Evolutionary conservation across 2,329 filamentous ascomycete genomes (phyloP).

Genomic region (Penicillium psychrosexuale): DNA sequence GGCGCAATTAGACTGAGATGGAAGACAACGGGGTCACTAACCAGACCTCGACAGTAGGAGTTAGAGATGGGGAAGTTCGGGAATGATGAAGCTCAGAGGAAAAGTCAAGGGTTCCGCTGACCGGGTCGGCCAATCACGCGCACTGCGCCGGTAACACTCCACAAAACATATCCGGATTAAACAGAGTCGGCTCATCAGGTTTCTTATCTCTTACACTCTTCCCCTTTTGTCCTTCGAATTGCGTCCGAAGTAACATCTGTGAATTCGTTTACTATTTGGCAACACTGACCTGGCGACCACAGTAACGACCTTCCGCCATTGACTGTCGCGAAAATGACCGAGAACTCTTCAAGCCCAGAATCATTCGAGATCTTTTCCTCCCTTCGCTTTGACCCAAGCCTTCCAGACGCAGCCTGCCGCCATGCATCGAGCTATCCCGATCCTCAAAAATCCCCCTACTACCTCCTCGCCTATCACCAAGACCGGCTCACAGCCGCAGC

Average conservation of each 20-base stretch:
- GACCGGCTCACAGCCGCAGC: slow-evolving; percentile 68
- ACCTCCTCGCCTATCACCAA: slow-evolving; percentile 75
- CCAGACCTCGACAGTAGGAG: slow-evolving; percentile 28
- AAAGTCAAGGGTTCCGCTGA: slow-evolving; percentile 36
- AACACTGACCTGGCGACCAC: slow-evolving; percentile 8
- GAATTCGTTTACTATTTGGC: background rate
- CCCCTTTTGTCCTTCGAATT: slow-evolving; percentile 14
- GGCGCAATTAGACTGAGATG: slow-evolving; percentile 1
- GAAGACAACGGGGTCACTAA: slow-evolving; percentile 7
- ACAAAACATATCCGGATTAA: slow-evolving; percentile 16
- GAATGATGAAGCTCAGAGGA: slow-evolving; percentile 31
- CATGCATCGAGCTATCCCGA: slow-evolving; percentile 36
- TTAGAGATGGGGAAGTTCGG: slow-evolving; percentile 27
- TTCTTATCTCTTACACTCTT: slow-evolving; percentile 14
- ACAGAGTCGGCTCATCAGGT: slow-evolving; percentile 4
- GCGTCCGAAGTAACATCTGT: background rate
- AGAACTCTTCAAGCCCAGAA: background rate
- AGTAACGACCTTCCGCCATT: slow-evolving; percentile 23
- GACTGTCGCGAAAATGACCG: slow-evolving; percentile 14
- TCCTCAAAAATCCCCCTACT: slow-evolving; percentile 59
- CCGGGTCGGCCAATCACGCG: slow-evolving; percentile 32
- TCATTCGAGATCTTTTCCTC: slow-evolving; percentile 66
- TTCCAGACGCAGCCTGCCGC: slow-evolving; percentile 41
- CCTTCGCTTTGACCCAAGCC: slow-evolving; percentile 64
- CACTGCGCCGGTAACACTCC: slow-evolving; percentile 17